Conservation (phyloP, 2,329 filamentous ascomycete species). For the Aureobasidium sp. region DNA sequence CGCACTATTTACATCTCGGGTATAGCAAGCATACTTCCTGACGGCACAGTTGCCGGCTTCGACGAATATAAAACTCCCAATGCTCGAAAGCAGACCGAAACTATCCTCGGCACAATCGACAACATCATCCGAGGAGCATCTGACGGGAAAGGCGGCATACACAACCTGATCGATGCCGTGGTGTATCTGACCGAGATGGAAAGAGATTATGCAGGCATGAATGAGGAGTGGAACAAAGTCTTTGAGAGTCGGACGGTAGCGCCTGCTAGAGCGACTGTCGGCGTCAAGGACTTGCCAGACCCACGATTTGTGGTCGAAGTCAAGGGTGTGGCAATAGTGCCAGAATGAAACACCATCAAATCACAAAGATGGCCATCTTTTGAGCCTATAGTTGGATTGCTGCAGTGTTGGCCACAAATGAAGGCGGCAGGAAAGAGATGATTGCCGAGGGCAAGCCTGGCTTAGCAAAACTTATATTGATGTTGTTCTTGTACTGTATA, state of each 20-base stretch:
- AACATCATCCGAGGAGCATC: neutral
- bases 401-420: no score
- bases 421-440: no score
- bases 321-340: neutral
- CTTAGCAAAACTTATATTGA: no score
- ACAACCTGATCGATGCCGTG: conserved; percentile 22
- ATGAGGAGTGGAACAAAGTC: conserved; percentile 43
- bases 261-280: conserved; percentile 28
- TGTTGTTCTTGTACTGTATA: no score
- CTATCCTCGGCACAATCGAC: neutral
- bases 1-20: neutral
- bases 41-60: neutral
- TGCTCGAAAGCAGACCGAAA: neutral
- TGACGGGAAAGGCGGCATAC: neutral
- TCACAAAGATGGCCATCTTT: no score
- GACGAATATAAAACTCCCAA: neutral
- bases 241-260: conserved; percentile 33
- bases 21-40: neutral
- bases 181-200: conserved; percentile 40
- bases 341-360: neutral
- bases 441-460: no score
- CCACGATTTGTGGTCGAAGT: neutral
- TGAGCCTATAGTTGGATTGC: no score
- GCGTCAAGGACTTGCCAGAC: conserved; percentile 14
- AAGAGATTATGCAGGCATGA: conserved; percentile 38